phyloP scores from a whole-genome alignment of 768 basidiomycete species.

The Butyriboletus loyo region DNA sequence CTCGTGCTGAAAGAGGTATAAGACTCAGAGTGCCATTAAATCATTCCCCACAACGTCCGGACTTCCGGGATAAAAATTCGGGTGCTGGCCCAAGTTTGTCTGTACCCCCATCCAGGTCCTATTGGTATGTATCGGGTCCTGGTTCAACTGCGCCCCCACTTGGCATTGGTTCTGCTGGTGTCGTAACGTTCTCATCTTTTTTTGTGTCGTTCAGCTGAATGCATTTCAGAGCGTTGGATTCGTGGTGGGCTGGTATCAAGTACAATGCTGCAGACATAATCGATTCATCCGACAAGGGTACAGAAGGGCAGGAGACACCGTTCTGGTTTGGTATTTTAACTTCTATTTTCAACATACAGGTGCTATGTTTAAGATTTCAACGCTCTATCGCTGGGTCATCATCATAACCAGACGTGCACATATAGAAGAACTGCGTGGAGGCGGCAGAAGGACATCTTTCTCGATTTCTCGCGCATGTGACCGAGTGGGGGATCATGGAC shows the following conservation, averaged over 20 bases:
- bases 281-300: conserved; percentile 33
- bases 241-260: conserved; percentile 22
- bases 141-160: too few relatives aligned
- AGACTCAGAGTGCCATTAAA: too few relatives aligned
- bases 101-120: too few relatives aligned
- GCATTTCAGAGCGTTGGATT: conserved; percentile 31
- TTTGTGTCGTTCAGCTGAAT: conserved; percentile 16
- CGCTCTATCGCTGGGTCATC: conserved; percentile 35
- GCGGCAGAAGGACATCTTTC: conserved; percentile 25
- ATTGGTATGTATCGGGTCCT: too few relatives aligned
- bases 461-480: not conserved
- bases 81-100: too few relatives aligned
- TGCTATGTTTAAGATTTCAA: conserved; percentile 31
- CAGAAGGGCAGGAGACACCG: conserved; percentile 17
- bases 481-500: not conserved
- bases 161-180: too few relatives aligned
- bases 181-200: not conserved
- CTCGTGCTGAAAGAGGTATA: too few relatives aligned
- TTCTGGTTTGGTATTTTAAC: not conserved
- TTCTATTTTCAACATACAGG: conserved; percentile 20
- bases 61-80: too few relatives aligned
- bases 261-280: conserved; percentile 16
- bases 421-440: conserved; percentile 37
- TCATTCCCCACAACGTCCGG: too few relatives aligned
- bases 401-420: conserved; percentile 29